Base-by-base conservation (phyloP, 352 stramenopile species). In the Lagenidium sp. region DNA sequence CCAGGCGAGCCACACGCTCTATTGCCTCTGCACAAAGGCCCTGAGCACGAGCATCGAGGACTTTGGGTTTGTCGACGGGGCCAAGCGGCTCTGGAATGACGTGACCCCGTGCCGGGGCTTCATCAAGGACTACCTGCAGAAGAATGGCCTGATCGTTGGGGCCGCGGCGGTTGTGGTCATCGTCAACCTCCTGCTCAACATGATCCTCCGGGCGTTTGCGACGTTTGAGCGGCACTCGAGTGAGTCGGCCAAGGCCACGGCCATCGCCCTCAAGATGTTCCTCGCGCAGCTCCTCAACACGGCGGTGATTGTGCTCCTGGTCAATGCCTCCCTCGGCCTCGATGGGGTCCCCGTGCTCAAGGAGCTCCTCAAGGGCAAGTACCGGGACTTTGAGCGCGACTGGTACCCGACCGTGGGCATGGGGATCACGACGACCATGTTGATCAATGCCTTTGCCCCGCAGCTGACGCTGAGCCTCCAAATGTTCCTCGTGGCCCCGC, bases 361-460 rank as follows among this genome's bases (percentile, higher is more conserved):
- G 10, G 48, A 63, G 12, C 44, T 80, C 10, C 40, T 80, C 2
- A 63, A 64, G 3, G 69, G 69, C 24, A 60, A 68, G 34, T 82
- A 54, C 32, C 35, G 39, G 10, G 69, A 82, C 25, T 81, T 83
- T 38, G 41, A 76, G 44, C 66, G 67, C 15, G 53, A 41, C 6
- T 83, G 70, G 70, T 83, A 81, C 34, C 55, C 64, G 1, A 69
- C 63, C 4, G 70, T 80, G 2, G 70, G 70, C 3, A 68, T 77
- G 43, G 61, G 55, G 1, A 73, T 83, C 28, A 55, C 70, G 1
- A 64, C 69, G 15, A 77, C 67, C 1, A 83, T 82, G 69, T 40
- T 75, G 18, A 45, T 79, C 13, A 82, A 82, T 35, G 57, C 55
- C 6, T 50, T 77, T 19, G 25, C 69, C 13, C 65, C 66, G 28